Percentiles rank a stretch among this genome's conserved stretches.
These are phyloP conservation scores for Trichodelitschia bisporula DNA, from an alignment of 495 filamentous ascomycete species.

Conservation along the genomic window DNA sequence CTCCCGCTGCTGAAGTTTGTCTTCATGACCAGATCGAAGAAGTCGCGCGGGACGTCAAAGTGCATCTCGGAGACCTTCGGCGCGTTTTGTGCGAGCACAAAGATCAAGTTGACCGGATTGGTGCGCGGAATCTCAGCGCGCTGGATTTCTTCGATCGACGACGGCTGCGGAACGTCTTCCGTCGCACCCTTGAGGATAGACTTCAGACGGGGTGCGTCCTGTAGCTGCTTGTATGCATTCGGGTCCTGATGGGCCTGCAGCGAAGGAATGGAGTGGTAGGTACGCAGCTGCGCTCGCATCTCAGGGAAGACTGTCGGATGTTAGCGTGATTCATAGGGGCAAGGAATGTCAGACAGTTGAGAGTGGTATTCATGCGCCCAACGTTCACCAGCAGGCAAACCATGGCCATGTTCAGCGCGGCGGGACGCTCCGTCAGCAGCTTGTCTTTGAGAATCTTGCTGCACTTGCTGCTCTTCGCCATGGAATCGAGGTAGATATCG, in stretches of 20 bases:
- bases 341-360: slow-evolving; percentile 48
- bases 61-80: slow-evolving; percentile 80
- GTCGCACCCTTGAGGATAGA: slow-evolving; percentile 94
- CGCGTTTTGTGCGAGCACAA: slow-evolving; percentile 78
- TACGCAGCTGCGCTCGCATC: slow-evolving; percentile 94
- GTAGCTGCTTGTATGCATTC: slow-evolving; percentile 90
- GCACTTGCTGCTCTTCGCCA: slow-evolving; percentile 96
- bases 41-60: slow-evolving; percentile 66
- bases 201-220: slow-evolving; percentile 87
- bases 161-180: slow-evolving; percentile 74
- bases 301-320: slow-evolving; percentile 67
- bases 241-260: slow-evolving; percentile 87
- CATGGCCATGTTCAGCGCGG: slow-evolving; percentile 96
- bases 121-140: slow-evolving; percentile 45
- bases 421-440: slow-evolving; percentile 71
- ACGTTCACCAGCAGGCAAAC: slow-evolving; percentile 94
- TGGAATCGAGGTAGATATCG: slow-evolving; percentile 91
- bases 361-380: slow-evolving; percentile 92
- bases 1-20: slow-evolving; percentile 58
- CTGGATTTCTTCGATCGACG: slow-evolving; percentile 64
- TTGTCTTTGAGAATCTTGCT: slow-evolving; percentile 97
- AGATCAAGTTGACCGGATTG: slow-evolving; percentile 92
- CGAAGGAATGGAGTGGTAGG: slow-evolving; percentile 93
- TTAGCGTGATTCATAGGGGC: slow-evolving; percentile 10
- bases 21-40: slow-evolving; percentile 91